A percentile compares a stretch with the other conserved stretches of the same genome.
These are phyloP conservation scores for Paraglomus brasilianum DNA, from an alignment of 192 early-diverging fungal species.

Conservation along the genomic window DNA sequence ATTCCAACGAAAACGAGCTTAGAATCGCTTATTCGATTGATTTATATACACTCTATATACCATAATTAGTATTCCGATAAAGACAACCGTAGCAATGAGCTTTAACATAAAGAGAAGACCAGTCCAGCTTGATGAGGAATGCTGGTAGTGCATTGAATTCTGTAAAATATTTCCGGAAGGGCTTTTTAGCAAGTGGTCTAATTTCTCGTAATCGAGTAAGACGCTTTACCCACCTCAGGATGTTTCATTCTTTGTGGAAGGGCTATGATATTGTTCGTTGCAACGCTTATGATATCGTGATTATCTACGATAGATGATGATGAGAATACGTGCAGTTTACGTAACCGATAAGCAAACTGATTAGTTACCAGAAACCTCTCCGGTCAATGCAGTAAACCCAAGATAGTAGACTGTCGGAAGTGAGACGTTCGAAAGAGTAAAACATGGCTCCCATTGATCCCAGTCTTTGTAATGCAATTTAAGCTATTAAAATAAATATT, in stretches of 20 bases:
- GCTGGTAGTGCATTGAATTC: neutral
- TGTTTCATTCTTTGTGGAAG: constrained; percentile 1
- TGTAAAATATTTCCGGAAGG: neutral
- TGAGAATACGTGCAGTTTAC: no score
- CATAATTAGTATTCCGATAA: constrained; percentile 7
- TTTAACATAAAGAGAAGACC: constrained; percentile 20
- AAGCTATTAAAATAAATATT: constrained; percentile 32
- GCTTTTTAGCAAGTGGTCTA: no score
- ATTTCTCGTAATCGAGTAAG: no score
- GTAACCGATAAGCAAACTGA: no score
- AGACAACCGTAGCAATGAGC: constrained; percentile 6
- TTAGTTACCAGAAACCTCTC: constrained; percentile 76
- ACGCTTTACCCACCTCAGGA: neutral
- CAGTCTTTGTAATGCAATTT: constrained; percentile 46
- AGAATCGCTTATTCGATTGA: constrained; percentile 31
- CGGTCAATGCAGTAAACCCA: constrained; percentile 91
- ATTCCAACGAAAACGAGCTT: neutral
- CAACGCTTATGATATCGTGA: constrained; percentile 25
- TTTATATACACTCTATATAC: constrained; percentile 27
- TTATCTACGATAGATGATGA: constrained; percentile 2
- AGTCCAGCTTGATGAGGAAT: constrained; percentile 24
- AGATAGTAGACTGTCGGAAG: constrained; percentile 79
- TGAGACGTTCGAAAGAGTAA: constrained; percentile 73
- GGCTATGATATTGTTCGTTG: constrained; percentile 25
- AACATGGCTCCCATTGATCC: constrained; percentile 82